phyloP scores from a whole-genome alignment of 108 stramenopile species.

The Cyclotella distinguenda region DNA sequence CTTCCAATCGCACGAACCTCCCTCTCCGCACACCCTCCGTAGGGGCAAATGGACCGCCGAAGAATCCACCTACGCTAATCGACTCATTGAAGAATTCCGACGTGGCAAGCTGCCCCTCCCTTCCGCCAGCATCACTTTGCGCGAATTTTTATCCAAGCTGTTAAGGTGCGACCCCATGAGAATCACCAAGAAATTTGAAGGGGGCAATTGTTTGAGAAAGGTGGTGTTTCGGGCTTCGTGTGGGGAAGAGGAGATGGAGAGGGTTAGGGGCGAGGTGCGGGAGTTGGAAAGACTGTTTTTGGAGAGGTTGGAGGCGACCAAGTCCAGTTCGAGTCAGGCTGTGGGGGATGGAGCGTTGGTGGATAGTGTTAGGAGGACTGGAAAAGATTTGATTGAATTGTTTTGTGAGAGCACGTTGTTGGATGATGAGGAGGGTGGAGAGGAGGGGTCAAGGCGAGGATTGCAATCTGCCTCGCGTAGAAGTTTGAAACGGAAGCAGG shows the following conservation, averaged over 20 bases:
- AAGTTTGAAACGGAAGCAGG: neutral
- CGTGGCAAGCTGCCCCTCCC: constrained; percentile 77
- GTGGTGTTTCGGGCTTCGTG: constrained; percentile 93
- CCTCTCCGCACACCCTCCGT: constrained; percentile 62
- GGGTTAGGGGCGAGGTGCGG: constrained; percentile 74
- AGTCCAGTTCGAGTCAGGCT: constrained; percentile 42
- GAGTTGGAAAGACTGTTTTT: constrained; percentile 91
- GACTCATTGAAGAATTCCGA: constrained; percentile 94
- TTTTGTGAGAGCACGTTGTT: neutral
- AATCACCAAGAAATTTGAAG: constrained; percentile 98
- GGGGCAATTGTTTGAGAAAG: constrained; percentile 95
- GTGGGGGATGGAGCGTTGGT: constrained; percentile 5
- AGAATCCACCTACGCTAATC: constrained; percentile 93
- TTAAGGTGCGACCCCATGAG: constrained; percentile 99
- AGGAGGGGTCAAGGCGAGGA: neutral
- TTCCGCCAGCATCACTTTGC: constrained; percentile 93
- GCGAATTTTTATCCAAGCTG: constrained; percentile 91
- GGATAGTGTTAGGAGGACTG: neutral
- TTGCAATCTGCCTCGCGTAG: no score
- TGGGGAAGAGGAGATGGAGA: constrained; percentile 88
- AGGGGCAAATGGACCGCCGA: constrained; percentile 93
- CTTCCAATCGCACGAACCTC: no score
- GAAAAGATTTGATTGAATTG: constrained; percentile 9
- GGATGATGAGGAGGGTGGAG: neutral
- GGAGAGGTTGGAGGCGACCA: constrained; percentile 91